Base-by-base conservation (phyloP, 805 yeast species). In the Candida maesae region DNA sequence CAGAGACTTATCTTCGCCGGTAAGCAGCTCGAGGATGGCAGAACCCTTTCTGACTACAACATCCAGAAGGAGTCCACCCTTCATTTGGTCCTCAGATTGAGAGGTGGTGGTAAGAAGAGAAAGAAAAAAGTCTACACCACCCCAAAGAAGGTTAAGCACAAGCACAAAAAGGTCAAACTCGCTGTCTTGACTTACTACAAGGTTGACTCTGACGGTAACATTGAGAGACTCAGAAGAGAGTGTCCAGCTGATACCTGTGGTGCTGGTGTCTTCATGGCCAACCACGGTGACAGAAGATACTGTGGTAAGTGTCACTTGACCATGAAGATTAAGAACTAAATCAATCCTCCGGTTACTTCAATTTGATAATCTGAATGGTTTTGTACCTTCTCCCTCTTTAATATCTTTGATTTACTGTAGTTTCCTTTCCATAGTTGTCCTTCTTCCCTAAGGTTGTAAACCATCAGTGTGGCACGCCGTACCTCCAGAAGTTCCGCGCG, bases 51-150 rank as follows among this genome's bases (percentile, higher is more conserved):
- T 54, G 96, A 90, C 75, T 90, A 90, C 91, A 90, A 90, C 84
- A 90, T 90, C 70, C 96, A 89, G 76, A 90, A 90, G 79, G 97
- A 90, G 75, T 88, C 96, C 52, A 90, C 97, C 49, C 72, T 90
- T 42, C 96, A 91, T 73, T 81, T 91, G 76, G 98, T 91, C 55
- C 77, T 91, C 57, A 89, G 97, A 81, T 85, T 91, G 70, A 87
- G 97, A 79, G 98, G 98, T 78, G 96, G 96, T 76, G 96, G 96
- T 80, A 93, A 90, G 87, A 93, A 93, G 93, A 91, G 96, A 84
- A 93, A 93, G 93, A 93, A 93, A 96, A 91, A 91, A 95, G 97
- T 89, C 71, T 93, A 91, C 91, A 91, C 98, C 78, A 91, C 98
- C 70, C 99, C 99, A 81, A 93, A 93, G 90, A 95, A 90, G 85